phyloP scores from a whole-genome alignment of 441 rosid genomes.

The Biscutella auriculata region DNA sequence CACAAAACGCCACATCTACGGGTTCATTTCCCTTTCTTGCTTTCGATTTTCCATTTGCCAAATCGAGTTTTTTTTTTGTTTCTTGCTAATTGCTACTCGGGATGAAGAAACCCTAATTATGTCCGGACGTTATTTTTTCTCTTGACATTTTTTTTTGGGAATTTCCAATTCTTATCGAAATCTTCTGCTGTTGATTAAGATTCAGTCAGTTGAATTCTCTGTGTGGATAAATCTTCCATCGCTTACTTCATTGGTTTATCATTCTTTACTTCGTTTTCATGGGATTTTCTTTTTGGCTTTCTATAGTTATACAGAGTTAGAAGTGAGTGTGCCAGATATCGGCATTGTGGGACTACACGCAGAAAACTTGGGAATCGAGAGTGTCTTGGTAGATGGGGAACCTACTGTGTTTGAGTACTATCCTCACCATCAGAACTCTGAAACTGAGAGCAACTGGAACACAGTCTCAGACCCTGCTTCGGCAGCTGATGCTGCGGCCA shows the following conservation, averaged over 20 bases:
- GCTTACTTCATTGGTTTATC: neutral
- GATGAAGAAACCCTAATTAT: slow-evolving; percentile 5
- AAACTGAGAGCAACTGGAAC: slow-evolving; percentile 45
- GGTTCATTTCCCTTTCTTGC: slow-evolving; percentile 32
- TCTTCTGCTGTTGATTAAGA: neutral
- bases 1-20: slow-evolving; percentile 59
- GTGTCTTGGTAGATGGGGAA: slow-evolving; percentile 87
- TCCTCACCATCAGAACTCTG: slow-evolving; percentile 49
- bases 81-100: neutral
- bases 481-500: slow-evolving; percentile 75
- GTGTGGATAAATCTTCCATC: too few relatives aligned
- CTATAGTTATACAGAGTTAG: slow-evolving; percentile 73
- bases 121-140: neutral
- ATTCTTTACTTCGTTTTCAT: neutral
- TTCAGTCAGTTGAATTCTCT: too few relatives aligned
- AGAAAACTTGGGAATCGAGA: slow-evolving; percentile 81
- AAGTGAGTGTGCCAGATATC: slow-evolving; percentile 86
- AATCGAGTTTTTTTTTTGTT: neutral
- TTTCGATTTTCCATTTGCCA: neutral
- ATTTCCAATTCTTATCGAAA: neutral
- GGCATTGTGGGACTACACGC: slow-evolving; percentile 85
- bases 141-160: neutral
- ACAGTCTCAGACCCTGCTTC: slow-evolving; percentile 40
- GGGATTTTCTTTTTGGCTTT: neutral
- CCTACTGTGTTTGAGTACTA: slow-evolving; percentile 81